A percentile compares a stretch with the other conserved stretches of the same genome.
Conservation (phyloP, 163 green algal genomes). For the Prototheca wickerhamii region DNA sequence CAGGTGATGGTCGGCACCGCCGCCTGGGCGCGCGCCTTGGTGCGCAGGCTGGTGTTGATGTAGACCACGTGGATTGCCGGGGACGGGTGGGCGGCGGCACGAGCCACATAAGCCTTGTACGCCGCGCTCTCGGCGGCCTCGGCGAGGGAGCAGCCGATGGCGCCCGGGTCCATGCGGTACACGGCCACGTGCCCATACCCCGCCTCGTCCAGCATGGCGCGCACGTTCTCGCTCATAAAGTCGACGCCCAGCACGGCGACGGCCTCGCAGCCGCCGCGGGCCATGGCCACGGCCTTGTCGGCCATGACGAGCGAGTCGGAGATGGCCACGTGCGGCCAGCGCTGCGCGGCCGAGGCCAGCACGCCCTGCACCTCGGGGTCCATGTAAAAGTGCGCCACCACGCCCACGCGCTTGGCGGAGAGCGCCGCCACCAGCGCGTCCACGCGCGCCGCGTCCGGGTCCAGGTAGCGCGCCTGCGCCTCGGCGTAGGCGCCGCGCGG, state of each 20-base stretch:
- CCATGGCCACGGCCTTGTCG: conserved; percentile 81
- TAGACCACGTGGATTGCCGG: conserved; percentile 78
- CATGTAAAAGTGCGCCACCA: conserved; percentile 99
- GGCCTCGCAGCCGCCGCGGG: conserved; percentile 60
- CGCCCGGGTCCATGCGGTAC: conserved; percentile 72
- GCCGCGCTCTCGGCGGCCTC: conserved; percentile 74
- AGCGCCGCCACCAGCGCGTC: conserved; percentile 44
- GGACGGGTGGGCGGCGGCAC: conserved; percentile 27
- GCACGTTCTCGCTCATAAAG: conserved; percentile 98
- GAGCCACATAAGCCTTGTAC: conserved; percentile 58
- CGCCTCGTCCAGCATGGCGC: conserved; percentile 85
- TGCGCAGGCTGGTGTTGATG: conserved; percentile 97
- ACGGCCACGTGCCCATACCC: conserved; percentile 69
- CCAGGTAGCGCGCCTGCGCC: conserved; percentile 48
- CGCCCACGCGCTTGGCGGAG: conserved; percentile 69
- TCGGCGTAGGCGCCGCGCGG: conserved; percentile 68
- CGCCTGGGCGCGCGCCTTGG: conserved; percentile 80
- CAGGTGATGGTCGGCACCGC: conserved; percentile 97
- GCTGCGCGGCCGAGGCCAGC: conserved; percentile 43
- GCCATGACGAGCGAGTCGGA: conserved; percentile 96
- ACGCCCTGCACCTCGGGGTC: conserved; percentile 95
- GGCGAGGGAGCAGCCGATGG: conserved; percentile 94
- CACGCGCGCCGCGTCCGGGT: conserved; percentile 44
- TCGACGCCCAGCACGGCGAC: conserved; percentile 93
- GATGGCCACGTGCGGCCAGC: conserved; percentile 92